Base-by-base conservation (phyloP, 1,139 yeast genomes). In the Lodderomyces jiufengensis region DNA sequence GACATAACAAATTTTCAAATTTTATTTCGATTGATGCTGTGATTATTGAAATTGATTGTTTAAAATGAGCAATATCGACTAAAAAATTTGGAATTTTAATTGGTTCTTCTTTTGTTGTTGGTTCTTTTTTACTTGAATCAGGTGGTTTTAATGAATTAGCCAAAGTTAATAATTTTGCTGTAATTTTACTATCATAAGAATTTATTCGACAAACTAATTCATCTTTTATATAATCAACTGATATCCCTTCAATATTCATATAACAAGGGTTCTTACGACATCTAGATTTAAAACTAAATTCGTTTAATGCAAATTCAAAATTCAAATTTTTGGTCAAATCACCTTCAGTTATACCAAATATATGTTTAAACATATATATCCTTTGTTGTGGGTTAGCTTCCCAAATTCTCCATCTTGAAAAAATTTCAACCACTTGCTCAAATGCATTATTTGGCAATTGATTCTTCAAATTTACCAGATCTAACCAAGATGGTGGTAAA, bases 361-460 rank as follows among this genome's bases (percentile, higher is more conserved):
- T 66, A 29, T 58, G 55, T 15, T 61, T 61, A 47, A 81, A 76
- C 39, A 81, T 68, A 34, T 66, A 72, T 35, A 80, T 72, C 32
- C 79, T 64, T 29, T 77, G 77, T 9, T 49, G 51, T 12, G 52
- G 51, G 35, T 66, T 61, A 3, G 71, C 78, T 48, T 90, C 97
- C 97, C 97, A 92, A 39, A 80, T 77, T 65, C 97, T 76, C 97
- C 97, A 90, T n/a, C 72, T 67, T 0, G 80, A 66, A 50, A 87
- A 86, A 0, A 80, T 67, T 3, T 68, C 63, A 30, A 75, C 57
- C 2, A 84, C 84, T 16, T 70, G 72, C 9, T 65, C 64, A 41
- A 70, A 66, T 0, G 88, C 85, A 47, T 70, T 65, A 0, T 45
- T 50, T 0, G 86, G 83, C 0, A 77, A 64, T 18, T 57, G 51